Evolutionary conservation across 805 yeast species (phyloP), one percentile per base, ranked within the genome.

Genomic region (Nakazawaea siamensis): DNA sequence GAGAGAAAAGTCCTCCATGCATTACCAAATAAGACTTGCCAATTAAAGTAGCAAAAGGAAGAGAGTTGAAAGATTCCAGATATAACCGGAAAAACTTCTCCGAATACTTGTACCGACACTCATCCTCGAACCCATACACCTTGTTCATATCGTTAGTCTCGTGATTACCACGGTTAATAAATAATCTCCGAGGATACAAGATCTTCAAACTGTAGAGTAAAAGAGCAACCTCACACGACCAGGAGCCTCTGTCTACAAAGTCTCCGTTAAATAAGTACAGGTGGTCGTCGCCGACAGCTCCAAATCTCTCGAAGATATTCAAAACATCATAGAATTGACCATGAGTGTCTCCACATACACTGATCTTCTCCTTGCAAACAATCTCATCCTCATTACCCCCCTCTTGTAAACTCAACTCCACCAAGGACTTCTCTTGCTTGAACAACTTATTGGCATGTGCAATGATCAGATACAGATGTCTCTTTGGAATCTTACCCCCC

Each of bases 261-360:
- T 92, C 98, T 29, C 98, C 98, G 51, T 92, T 92, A 64, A 92
- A 90, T 31, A 92, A 58, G 52, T 84, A 92, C 4, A 76, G 68
- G 53, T 88, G 97, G 3, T 61, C 57, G 2, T 67, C 62, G 4
- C 66, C 51, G 0, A 90, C 94, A 46, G 66, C 58, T 12, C 97
- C 97, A 51, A 76, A 88, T 29, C 54, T 66, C 23, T 68, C 56
- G 57, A 92, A 90, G 35, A 92, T 68, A 52, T 87, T 80, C 49
- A 90, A 58, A 34, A 92, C 77, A 54, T 92, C 98, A 50, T 73
- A 90, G 54, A 82, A 87, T 58, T 92, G 98, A 27, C 98, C 98
- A 55, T 92, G 98, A 1, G 97, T 90, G 56, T 92, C 98, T 45
- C 98, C 98, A 47, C 95, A 92, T 8, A 92, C 83, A 1, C 97